phyloP scores from a whole-genome alignment of 1,284 basidiomycete genomes.

The Cryptococcus sp. region DNA sequence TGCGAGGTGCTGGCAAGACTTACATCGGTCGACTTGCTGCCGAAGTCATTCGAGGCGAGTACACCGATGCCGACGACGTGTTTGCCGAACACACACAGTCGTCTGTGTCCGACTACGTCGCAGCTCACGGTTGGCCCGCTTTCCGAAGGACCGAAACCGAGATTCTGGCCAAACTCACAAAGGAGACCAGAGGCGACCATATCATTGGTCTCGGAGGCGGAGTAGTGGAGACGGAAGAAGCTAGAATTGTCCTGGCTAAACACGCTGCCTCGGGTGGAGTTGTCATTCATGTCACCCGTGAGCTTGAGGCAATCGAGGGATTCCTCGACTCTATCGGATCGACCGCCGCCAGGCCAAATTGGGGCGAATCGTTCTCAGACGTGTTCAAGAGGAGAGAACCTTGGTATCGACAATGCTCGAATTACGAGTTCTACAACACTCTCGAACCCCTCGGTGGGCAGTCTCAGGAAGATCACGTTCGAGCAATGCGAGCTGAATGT shows the following conservation, averaged over 20 bases:
- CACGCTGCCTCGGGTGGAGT: slow-evolving; percentile 62
- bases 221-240: slow-evolving; percentile 79
- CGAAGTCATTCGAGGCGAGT: slow-evolving; percentile 65
- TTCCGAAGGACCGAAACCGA: slow-evolving; percentile 65
- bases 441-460: slow-evolving; percentile 35
- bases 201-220: slow-evolving; percentile 93
- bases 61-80: slow-evolving; percentile 81
- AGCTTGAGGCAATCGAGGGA: slow-evolving; percentile 64
- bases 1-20: slow-evolving; percentile 96
- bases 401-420: slow-evolving; percentile 83
- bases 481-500: slow-evolving; percentile 38
- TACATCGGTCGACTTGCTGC: slow-evolving; percentile 79
- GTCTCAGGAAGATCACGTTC: slow-evolving; percentile 33
- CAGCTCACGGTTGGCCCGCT: slow-evolving; percentile 67
- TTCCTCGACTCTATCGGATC: slow-evolving; percentile 63
- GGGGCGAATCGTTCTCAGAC: slow-evolving; percentile 71
- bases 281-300: slow-evolving; percentile 68
- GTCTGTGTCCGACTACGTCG: slow-evolving; percentile 72
- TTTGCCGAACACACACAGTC: slow-evolving; percentile 66
- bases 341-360: slow-evolving; percentile 75
- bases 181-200: slow-evolving; percentile 58
- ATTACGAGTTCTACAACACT: slow-evolving; percentile 77
- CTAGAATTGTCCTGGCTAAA: slow-evolving; percentile 64
- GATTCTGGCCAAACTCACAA: slow-evolving; percentile 60
- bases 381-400: slow-evolving; percentile 80